Conservation (phyloP, 257 asterid species). For the Scutellaria galericulata region DNA sequence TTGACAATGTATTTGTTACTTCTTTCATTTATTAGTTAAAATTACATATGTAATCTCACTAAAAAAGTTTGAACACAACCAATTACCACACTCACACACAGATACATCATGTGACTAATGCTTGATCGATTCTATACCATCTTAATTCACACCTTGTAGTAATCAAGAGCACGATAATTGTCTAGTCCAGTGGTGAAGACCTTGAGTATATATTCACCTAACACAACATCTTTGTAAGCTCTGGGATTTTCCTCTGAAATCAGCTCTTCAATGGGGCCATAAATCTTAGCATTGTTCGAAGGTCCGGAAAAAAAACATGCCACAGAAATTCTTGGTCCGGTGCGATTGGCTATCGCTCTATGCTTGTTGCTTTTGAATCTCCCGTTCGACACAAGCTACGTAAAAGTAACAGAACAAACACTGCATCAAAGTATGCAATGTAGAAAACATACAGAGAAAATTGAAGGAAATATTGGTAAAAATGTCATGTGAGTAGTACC, state of each 20-base stretch:
- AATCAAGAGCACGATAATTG: slow-evolving; percentile 40
- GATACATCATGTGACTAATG: no score
- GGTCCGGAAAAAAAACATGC: slow-evolving; percentile 49
- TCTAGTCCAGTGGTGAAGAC: slow-evolving; percentile 39
- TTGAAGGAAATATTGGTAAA: no score
- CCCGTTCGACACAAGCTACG: slow-evolving; percentile 51
- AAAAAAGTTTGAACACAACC: no score
- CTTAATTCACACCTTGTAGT: slow-evolving; percentile 40
- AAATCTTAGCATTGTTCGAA: slow-evolving; percentile 5
- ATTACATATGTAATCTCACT: no score
- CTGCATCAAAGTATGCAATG: not conserved
- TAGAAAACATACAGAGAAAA: no score
- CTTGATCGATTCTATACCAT: not conserved
- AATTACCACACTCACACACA: no score
- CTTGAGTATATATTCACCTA: slow-evolving; percentile 39
- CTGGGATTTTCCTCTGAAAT: slow-evolving; percentile 52
- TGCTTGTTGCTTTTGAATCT: slow-evolving; percentile 48
- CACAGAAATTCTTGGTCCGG: slow-evolving; percentile 53
- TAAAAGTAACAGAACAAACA: not conserved
- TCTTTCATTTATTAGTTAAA: no score
- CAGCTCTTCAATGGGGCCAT: slow-evolving; percentile 54
- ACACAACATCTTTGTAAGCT: slow-evolving; percentile 35
- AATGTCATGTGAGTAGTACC: no score
- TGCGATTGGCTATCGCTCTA: slow-evolving; percentile 41
- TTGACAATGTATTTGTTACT: no score